Base-by-base conservation (phyloP, 2,329 filamentous ascomycete genomes). In the Fusarium continuum region DNA sequence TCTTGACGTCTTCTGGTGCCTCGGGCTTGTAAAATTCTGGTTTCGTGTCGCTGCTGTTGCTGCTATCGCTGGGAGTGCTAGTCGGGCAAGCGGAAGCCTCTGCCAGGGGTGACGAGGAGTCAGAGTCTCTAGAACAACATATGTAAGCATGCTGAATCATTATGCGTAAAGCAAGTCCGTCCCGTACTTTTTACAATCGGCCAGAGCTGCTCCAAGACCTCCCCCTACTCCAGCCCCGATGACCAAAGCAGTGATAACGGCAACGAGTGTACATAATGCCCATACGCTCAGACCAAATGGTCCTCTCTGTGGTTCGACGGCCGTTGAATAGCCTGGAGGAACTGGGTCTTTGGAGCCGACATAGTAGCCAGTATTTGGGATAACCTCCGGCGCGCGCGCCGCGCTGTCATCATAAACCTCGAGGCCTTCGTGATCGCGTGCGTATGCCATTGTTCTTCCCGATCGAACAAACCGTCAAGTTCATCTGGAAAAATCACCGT, bases 121-220 rank as follows among this genome's bases (percentile, higher is more conserved):
- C 23, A 0, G 11, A 16, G 0, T 9, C 6, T 1, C 19, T 20
- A 8, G 22, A 35, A 25, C 19, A 36, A 9, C 4, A 7, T 4
- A 9, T 11, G 26, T 59, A n/a, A 57, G 28, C 14, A 41, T 28
- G 23, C 2, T 5, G 8, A 1, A 4, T 14, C 9, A 5, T 8
- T n/a, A n/a, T n/a, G n/a, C n/a, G n/a, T n/a, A n/a, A n/a, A n/a
- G n/a, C n/a, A n/a, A n/a, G n/a, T n/a, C n/a, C n/a, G n/a, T n/a
- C n/a, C n/a, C 17, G 2, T 38, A 63, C 60, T 19, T 53, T 14
- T 59, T 52, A 13, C 53, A 59, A 9, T 29, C 13, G 6, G 34
- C 36, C 14, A 63, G 17, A 29, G 60, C 53, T 38, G 60, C 60
- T 20, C 60, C 60, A 7, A 63, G 7, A 16, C 60, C 60, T n/a